Percentiles rank a stretch among this genome's conserved stretches.
These are phyloP conservation scores for Artemisia tridentata DNA, from an alignment of 129 eudicot genomes.

Conservation along the genomic window DNA sequence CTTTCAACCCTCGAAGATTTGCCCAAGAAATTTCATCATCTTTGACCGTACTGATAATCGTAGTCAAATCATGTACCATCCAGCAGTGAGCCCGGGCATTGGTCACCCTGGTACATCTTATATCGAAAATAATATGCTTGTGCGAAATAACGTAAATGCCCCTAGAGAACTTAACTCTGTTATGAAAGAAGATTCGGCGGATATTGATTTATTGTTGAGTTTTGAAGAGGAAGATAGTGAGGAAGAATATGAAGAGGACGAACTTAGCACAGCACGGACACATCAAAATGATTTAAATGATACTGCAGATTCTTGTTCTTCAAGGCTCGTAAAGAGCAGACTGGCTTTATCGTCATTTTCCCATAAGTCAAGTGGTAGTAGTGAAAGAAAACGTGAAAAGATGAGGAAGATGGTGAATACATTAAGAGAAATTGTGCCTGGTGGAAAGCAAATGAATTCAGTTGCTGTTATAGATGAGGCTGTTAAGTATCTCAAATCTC, in stretches of 20 bases:
- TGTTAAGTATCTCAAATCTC: slow-evolving; percentile 68
- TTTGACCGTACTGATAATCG: slow-evolving; percentile 55
- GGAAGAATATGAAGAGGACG: slow-evolving; percentile 54
- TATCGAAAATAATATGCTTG: slow-evolving; percentile 1
- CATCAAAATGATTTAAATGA: slow-evolving; percentile 30
- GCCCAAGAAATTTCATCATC: slow-evolving; percentile 69
- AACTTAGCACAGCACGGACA: slow-evolving; percentile 71
- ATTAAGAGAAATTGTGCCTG: slow-evolving; percentile 60
- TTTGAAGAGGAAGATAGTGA: slow-evolving; percentile 50
- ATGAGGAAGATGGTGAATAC: slow-evolving; percentile 65
- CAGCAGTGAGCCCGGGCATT: slow-evolving; percentile 35
- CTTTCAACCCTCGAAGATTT: slow-evolving; percentile 53
- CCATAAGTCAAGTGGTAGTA: slow-evolving; percentile 31
- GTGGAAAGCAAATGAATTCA: slow-evolving; percentile 57
- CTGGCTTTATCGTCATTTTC: slow-evolving; percentile 21
- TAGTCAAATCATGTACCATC: slow-evolving; percentile 72
- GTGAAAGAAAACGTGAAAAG: slow-evolving; percentile 47
- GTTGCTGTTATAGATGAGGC: slow-evolving; percentile 77
- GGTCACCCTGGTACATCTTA: slow-evolving; percentile 23
- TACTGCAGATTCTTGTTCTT: slow-evolving; percentile 55
- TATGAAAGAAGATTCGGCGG: slow-evolving; percentile 66
- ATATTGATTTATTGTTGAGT: slow-evolving; percentile 65
- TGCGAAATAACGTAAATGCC: slow-evolving; percentile 25
- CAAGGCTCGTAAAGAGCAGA: slow-evolving; percentile 34
- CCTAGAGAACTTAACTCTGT: slow-evolving; percentile 28